Evolutionary conservation across 805 yeast genomes (phyloP).

Genomic region (Candida quercuum): DNA sequence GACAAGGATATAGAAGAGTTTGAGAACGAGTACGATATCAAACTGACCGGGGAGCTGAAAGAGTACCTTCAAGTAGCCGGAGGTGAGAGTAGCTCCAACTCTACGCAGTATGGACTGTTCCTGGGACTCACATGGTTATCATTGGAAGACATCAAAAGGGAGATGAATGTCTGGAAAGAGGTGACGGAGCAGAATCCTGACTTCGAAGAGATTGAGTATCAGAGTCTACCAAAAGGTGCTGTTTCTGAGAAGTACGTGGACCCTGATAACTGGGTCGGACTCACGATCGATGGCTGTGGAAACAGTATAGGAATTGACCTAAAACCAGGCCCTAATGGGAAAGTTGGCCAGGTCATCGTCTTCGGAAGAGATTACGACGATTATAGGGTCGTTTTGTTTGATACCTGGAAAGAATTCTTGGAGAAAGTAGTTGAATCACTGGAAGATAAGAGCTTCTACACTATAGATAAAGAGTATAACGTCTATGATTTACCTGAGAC

Average conservation of each 20-base stretch:
- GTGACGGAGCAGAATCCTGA: constrained; percentile 9
- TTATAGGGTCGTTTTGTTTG: constrained; percentile 5
- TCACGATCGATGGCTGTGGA: constrained; percentile 13
- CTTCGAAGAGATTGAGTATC: constrained; percentile 5
- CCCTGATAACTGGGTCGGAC: constrained; percentile 9
- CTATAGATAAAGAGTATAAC: constrained; percentile 6
- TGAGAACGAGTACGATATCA: too few species aligned
- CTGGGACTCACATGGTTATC: constrained; percentile 6
- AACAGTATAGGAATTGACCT: constrained; percentile 14
- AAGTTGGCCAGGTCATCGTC: constrained; percentile 11
- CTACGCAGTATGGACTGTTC: constrained; percentile 2
- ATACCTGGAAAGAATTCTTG: constrained; percentile 6
- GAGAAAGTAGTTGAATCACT: constrained; percentile 1
- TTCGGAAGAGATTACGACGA: constrained; percentile 14
- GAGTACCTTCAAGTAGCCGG: too few species aligned
- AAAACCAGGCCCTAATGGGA: constrained; percentile 13
- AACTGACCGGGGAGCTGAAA: too few species aligned
- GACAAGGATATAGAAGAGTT: too few species aligned
- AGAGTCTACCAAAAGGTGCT: constrained; percentile 6
- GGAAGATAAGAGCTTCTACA: constrained; percentile 3
- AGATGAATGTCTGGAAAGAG: constrained; percentile 10
- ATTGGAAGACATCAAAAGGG: constrained; percentile 7
- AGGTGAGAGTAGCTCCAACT: too few species aligned
- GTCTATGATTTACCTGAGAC: constrained; percentile 5
- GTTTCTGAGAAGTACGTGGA: constrained; percentile 8